Evolutionary conservation across 2,329 filamentous ascomycete species (phyloP).

Genomic region (Cladosporium velox): DNA sequence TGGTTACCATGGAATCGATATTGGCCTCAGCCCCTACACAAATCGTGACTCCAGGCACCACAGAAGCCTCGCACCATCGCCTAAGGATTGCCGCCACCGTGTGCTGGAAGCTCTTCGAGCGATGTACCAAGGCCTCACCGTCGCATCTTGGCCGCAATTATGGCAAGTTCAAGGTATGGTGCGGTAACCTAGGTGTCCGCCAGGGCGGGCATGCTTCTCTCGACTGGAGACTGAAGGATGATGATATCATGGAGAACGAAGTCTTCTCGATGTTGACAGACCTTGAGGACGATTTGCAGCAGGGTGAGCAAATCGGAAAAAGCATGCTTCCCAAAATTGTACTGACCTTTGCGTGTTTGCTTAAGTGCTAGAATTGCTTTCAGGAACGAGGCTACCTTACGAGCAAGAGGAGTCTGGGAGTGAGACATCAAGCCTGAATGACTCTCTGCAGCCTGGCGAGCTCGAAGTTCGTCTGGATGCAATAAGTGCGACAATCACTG

Average conservation of each 20-base stretch:
- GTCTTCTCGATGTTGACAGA: neutral
- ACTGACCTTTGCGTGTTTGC: neutral
- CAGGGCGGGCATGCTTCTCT: constrained; percentile 15
- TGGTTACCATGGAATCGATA: neutral
- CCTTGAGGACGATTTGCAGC: neutral
- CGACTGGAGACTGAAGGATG: constrained; percentile 9
- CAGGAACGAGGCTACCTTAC: neutral
- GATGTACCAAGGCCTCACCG: too few relatives aligned
- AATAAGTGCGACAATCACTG: neutral
- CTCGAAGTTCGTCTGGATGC: neutral
- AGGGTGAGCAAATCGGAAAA: neutral
- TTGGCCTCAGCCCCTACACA: neutral
- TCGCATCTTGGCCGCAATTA: neutral
- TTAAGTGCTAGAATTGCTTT: neutral
- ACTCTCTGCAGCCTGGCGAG: neutral
- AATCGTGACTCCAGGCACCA: neutral
- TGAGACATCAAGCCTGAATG: neutral
- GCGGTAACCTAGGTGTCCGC: constrained; percentile 3
- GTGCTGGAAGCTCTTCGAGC: neutral
- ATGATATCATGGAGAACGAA: neutral
- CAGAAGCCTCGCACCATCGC: neutral
- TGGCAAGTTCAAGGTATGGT: constrained; percentile 6
- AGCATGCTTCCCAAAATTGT: neutral
- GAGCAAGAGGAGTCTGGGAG: neutral
- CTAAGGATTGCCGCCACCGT: neutral